Conservation (phyloP, 495 filamentous ascomycete species). For the Penicillium soppii region DNA sequence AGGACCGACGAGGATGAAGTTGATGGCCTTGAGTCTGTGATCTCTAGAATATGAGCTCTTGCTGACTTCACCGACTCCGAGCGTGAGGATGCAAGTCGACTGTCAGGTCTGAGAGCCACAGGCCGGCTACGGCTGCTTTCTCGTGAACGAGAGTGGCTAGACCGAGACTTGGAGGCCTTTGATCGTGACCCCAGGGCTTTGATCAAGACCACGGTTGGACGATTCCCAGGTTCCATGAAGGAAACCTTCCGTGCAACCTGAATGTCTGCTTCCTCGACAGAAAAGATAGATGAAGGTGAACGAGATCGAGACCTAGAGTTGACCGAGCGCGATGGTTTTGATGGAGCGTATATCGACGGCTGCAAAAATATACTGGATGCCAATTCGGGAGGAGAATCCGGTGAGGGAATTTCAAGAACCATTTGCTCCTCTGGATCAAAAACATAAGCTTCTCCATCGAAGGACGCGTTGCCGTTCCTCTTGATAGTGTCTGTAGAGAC, state of each 20-base stretch:
- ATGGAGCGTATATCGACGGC: slow-evolving; percentile 34
- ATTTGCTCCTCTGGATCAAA: slow-evolving; percentile 39
- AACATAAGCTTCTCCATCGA: slow-evolving; percentile 34
- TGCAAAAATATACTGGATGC: slow-evolving; percentile 35
- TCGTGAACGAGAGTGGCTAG: slow-evolving; percentile 14
- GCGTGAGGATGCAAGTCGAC: slow-evolving; percentile 8
- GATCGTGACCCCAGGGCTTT: slow-evolving; percentile 23
- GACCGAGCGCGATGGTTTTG: slow-evolving; percentile 17
- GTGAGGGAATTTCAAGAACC: slow-evolving; percentile 39
- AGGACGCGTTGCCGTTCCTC: slow-evolving; percentile 36
- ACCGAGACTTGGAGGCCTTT: slow-evolving; percentile 13
- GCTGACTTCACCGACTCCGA: background rate
- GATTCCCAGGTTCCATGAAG: slow-evolving; percentile 32
- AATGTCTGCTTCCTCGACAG: slow-evolving; percentile 37
- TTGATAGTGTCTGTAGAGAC: slow-evolving; percentile 45
- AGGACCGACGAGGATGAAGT: background rate
- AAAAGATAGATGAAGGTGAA: slow-evolving; percentile 34
- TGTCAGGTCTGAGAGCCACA: slow-evolving; percentile 13
- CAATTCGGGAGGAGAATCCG: slow-evolving; percentile 32
- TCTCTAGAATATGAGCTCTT: background rate
- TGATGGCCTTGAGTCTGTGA: background rate
- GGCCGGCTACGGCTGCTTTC: slow-evolving; percentile 19
- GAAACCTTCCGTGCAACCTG: slow-evolving; percentile 39
- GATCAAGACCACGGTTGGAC: slow-evolving; percentile 40
- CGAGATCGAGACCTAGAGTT: slow-evolving; percentile 23